Evolutionary conservation across 163 green algal species (phyloP), one percentile per base, ranked within the genome.

Genomic region (Scenedesmus sp.): DNA sequence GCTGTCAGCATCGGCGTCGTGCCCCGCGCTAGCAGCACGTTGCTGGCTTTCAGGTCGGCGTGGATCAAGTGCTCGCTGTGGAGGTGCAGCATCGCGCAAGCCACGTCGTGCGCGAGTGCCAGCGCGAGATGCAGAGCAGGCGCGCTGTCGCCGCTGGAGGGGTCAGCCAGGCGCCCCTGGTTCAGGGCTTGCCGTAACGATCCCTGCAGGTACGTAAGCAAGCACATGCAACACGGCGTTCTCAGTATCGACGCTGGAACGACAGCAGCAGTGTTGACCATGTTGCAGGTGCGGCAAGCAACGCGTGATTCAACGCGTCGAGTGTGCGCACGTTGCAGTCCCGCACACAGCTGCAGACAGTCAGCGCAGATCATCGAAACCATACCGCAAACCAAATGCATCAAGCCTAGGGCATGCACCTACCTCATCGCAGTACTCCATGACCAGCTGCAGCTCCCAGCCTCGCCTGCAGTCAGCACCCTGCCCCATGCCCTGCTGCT

Each of bases 51-150:
- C 22, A 91, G n/a, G 78, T 97, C 94, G 30, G 92, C 95, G 76
- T 97, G 95, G 16, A 97, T 81, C 42, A 97, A 84, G 73, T 93
- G 81, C 76, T 93, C 90, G 59, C 65, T 83, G 88, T 92, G 89
- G 15, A 92, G 83, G 83, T 92, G 83, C 40, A 92, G 72, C 89
- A 92, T 86, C 3, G 89, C 89, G 33, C 72, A 83, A 1, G 89
- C 89, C n/a, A 92, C 83, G 30, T 92, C 89, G 30, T 90, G 83
- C 1, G 83, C 89, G 0, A 90, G 53, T 0, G 70, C 42, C 35
- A 92, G 70, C 42, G 90, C 81, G 16, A 89, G 33, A 1, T 82
- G 76, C 43, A 91, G 59, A 3, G 56, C 22, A 2, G 87, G 79
- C 43, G 87, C 59, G n/a, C 79, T 5, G 33, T 35, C 33, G 13